Conservation (phyloP, 495 filamentous ascomycete species). For the Tuber calosporum region DNA sequence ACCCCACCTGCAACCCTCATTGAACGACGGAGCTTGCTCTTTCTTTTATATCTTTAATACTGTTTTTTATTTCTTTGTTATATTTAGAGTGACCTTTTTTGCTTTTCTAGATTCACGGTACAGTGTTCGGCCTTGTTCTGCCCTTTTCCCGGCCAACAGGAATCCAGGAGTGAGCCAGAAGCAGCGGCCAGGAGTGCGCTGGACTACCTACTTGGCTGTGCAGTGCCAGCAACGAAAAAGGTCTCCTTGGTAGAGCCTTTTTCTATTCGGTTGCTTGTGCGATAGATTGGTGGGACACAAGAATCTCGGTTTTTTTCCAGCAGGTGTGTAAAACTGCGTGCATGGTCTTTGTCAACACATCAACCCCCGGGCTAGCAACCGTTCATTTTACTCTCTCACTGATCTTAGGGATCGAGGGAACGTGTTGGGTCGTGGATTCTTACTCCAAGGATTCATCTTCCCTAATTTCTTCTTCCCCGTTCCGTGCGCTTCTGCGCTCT, state of each 20-base stretch:
- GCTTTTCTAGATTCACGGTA: constrained; percentile 3
- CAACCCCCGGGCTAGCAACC: constrained; percentile 12
- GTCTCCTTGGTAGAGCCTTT: constrained; percentile 15
- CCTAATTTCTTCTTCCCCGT: constrained; percentile 22
- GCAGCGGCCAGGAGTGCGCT: background rate
- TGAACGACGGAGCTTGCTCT: background rate
- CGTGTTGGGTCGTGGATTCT: constrained; percentile 31
- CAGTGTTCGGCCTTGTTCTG: background rate
- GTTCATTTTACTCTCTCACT: background rate
- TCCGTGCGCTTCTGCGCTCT: constrained; percentile 22
- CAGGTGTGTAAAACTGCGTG: constrained; percentile 26
- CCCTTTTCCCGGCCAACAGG: background rate
- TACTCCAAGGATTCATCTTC: constrained; percentile 25
- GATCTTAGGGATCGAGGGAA: constrained; percentile 20
- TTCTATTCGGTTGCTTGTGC: constrained; percentile 7
- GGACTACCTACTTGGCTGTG: background rate
- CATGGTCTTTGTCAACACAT: background rate
- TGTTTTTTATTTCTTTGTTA: constrained; percentile 21
- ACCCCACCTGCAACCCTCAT: background rate
- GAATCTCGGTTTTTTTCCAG: constrained; percentile 34
- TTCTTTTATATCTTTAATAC: constrained; percentile 4
- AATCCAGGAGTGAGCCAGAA: background rate
- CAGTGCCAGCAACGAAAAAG: constrained; percentile 7
- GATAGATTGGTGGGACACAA: constrained; percentile 3
- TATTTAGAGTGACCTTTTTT: constrained; percentile 8